Base-by-base conservation (phyloP, 768 basidiomycete species). In the Lactarius indigo region DNA sequence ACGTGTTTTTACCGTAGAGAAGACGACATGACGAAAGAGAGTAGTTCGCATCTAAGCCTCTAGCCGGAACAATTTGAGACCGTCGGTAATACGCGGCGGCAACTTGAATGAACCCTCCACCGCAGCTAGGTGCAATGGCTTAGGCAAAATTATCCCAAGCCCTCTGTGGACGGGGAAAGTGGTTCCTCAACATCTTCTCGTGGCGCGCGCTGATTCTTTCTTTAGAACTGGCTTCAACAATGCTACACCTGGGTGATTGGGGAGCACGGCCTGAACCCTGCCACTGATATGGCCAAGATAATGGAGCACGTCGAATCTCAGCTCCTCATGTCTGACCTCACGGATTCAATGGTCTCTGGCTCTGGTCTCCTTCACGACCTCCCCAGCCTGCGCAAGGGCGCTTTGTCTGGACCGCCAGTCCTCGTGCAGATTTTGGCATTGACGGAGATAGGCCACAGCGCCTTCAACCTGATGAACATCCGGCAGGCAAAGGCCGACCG, bases 361-460 rank as follows among this genome's bases (percentile, higher is more conserved):
- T 90, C 92, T 0, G 92, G 92, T 1, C 80, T 94, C 8, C 86
- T 87, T 10, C 71, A 68, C 9, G 72, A 83, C 66, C 72, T 85
- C 57, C 68, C 76, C 8, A 68, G 76, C 15, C 68, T 76, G 8
- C 75, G 77, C 30, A 80, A 82, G 23, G 72, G 75, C 12, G 78
- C 79, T 0, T 68, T 79, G 17, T 71, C 72, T 1, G 81, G 82
- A 7, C 68, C 79, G 7, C 85, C 89, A 1, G 76, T 91, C 37
- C 84, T 93, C 42, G 88, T 95, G 12, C 89, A 97, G 72, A 83
- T 97, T 31, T 76, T 79, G 20, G 81, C 84, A 17, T 83, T 96
- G n/a, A 91, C 86, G 20, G 96, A 98, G 64, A 88, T 97, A 26
- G 92, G 89, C 0, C 78, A 84, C 54, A 94, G 94, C 70, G 96